These are phyloP conservation scores for Diaporthe vexans DNA, from an alignment of 2,329 filamentous ascomycete genomes.

Conservation along the genomic window DNA sequence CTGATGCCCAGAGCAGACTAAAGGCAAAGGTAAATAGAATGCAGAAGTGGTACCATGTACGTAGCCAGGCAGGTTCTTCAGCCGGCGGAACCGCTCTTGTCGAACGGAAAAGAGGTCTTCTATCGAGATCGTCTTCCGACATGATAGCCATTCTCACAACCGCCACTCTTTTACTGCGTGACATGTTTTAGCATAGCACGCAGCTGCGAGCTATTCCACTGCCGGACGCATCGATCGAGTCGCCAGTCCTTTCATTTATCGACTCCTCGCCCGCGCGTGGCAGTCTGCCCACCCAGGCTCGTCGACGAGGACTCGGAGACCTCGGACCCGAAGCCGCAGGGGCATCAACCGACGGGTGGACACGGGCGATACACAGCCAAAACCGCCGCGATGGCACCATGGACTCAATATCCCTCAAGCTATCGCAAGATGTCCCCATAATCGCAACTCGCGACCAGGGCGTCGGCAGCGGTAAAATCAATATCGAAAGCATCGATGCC, in stretches of 20 bases:
- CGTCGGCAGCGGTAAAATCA: neutral
- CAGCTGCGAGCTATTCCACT: neutral
- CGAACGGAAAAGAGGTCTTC: neutral
- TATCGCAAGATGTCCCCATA: neutral
- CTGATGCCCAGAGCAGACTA: too few relatives aligned
- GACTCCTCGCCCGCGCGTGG: neutral
- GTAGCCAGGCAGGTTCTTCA: neutral
- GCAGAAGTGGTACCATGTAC: neutral
- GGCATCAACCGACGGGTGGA: neutral
- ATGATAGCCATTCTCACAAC: neutral
- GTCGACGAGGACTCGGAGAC: neutral
- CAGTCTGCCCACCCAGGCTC: neutral
- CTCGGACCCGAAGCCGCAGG: too few relatives aligned
- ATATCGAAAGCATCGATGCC: slow-evolving; percentile 19
- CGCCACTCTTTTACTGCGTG: neutral
- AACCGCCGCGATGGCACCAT: slow-evolving; percentile 17
- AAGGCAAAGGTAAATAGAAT: neutral
- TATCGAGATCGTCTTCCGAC: neutral
- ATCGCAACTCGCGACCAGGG: slow-evolving; percentile 1
- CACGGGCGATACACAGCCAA: neutral
- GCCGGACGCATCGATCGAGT: neutral
- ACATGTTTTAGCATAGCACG: neutral
- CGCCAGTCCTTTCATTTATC: neutral
- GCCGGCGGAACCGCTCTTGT: neutral
- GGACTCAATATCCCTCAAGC: neutral